Conservation (phyloP, 306 rosid species). For the Acacia acuminata region DNA sequence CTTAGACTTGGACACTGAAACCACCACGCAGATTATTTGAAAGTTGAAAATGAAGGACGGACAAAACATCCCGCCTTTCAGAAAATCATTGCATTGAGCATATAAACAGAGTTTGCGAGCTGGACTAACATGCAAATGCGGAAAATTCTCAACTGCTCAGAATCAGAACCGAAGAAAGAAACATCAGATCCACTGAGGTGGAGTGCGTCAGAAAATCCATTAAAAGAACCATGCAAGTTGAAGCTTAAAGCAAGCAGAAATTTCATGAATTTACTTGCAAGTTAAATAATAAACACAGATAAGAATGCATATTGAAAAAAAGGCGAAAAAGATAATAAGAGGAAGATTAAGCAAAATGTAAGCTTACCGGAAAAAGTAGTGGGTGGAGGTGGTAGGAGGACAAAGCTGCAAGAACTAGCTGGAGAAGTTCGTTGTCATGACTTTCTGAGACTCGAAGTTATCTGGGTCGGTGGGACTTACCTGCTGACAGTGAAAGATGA, state of each 20-base stretch:
- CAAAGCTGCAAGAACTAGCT: slow-evolving; percentile 34
- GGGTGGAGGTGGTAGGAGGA: slow-evolving; percentile 26
- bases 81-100: slow-evolving; percentile 8
- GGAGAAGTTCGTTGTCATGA: background rate
- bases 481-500: background rate
- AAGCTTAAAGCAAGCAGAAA: slow-evolving; percentile 31
- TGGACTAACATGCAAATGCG: slow-evolving; percentile 22
- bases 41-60: background rate
- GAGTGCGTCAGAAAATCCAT: background rate
- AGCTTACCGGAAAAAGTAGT: slow-evolving; percentile 18
- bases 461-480: background rate
- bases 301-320: slow-evolving; percentile 6
- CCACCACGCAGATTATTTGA: background rate
- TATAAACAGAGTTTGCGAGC: slow-evolving; percentile 1
- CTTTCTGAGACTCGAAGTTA: slow-evolving; percentile 18
- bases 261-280: slow-evolving; percentile 20
- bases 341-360: background rate
- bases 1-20: background rate
- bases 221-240: slow-evolving; percentile 13
- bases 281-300: slow-evolving; percentile 7
- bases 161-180: background rate
- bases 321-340: slow-evolving; percentile 20
- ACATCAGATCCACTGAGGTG: slow-evolving; percentile 38
- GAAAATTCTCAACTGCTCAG: slow-evolving; percentile 14
- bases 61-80: background rate